These are phyloP conservation scores for Akanthomyces dipterigenus DNA, from an alignment of 2,329 filamentous ascomycete genomes.

Conservation along the genomic window DNA sequence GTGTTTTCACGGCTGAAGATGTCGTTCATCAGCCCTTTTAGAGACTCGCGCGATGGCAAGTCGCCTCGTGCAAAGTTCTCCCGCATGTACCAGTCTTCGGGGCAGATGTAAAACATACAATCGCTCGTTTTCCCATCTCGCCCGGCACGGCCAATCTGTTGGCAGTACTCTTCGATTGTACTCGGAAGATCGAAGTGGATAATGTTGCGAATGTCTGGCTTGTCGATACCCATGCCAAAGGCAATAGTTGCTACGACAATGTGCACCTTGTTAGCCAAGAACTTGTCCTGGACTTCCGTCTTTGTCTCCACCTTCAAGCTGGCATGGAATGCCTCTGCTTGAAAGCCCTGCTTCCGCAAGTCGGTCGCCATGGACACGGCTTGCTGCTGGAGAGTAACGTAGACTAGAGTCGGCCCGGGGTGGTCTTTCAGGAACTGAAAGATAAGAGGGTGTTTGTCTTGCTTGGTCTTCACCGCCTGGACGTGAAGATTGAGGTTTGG, in stretches of 20 bases:
- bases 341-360: conserved; percentile 31
- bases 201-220: conserved; percentile 47
- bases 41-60: conserved; percentile 44
- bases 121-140: conserved; percentile 45
- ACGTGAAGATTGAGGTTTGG: conserved; percentile 51
- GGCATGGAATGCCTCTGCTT: conserved; percentile 42
- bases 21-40: conserved; percentile 41
- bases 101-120: conserved; percentile 53
- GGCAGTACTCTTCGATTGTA: conserved; percentile 50
- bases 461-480: conserved; percentile 32
- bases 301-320: conserved; percentile 41
- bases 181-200: conserved; percentile 45
- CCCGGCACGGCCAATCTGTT: conserved; percentile 50
- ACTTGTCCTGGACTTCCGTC: conserved; percentile 41
- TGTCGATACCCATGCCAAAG: conserved; percentile 56
- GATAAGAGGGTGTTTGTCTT: conserved; percentile 39
- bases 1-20: conserved; percentile 36
- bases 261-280: conserved; percentile 39
- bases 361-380: conserved; percentile 36
- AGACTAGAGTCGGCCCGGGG: conserved; percentile 51
- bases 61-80: conserved; percentile 56
- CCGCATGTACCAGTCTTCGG: conserved; percentile 49
- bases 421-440: conserved; percentile 42
- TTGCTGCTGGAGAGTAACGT: conserved; percentile 50
- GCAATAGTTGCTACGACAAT: conserved; percentile 45